Evolutionary conservation across 2,329 filamentous ascomycete species (phyloP).

Genomic region (Gaeumannomyces sp.): DNA sequence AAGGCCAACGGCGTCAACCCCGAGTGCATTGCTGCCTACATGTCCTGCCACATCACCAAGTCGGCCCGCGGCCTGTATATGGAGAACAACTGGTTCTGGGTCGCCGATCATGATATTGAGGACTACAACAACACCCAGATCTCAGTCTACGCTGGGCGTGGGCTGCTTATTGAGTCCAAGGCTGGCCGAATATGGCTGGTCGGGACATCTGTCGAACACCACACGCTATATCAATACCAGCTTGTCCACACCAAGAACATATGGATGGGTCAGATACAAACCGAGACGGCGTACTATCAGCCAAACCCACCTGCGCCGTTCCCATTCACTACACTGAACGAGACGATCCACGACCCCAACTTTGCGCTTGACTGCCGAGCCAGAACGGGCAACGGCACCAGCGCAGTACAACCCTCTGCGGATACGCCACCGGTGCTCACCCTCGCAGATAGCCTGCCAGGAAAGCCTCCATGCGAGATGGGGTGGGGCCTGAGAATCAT

Average conservation of each 20-base stretch:
- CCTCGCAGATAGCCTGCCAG: conserved; percentile 9
- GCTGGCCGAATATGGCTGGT: conserved; percentile 51
- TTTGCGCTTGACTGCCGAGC: conserved; percentile 38
- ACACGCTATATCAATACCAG: conserved; percentile 56
- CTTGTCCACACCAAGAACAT: conserved; percentile 53
- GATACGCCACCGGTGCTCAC: neutral
- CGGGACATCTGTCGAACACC: conserved; percentile 61
- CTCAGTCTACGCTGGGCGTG: conserved; percentile 43
- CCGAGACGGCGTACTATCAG: conserved; percentile 61
- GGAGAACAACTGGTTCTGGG: conserved; percentile 36
- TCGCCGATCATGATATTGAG: conserved; percentile 22
- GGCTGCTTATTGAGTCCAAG: conserved; percentile 39
- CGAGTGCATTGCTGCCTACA: conserved; percentile 31
- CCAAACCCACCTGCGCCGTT: conserved; percentile 52
- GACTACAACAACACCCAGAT: conserved; percentile 36
- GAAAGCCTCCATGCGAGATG: conserved; percentile 39
- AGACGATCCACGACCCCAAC: conserved; percentile 39
- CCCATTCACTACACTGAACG: conserved; percentile 43
- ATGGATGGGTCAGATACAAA: conserved; percentile 55
- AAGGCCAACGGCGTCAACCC: conserved; percentile 13
- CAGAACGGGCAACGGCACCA: neutral
- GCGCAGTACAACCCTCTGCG: neutral
- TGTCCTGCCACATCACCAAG: conserved; percentile 31
- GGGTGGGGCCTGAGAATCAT: conserved; percentile 61
- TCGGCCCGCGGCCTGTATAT: conserved; percentile 28